These are phyloP conservation scores for Isoetes engelmannii DNA, from an alignment of 83 land plant species.

Conservation along the genomic window DNA sequence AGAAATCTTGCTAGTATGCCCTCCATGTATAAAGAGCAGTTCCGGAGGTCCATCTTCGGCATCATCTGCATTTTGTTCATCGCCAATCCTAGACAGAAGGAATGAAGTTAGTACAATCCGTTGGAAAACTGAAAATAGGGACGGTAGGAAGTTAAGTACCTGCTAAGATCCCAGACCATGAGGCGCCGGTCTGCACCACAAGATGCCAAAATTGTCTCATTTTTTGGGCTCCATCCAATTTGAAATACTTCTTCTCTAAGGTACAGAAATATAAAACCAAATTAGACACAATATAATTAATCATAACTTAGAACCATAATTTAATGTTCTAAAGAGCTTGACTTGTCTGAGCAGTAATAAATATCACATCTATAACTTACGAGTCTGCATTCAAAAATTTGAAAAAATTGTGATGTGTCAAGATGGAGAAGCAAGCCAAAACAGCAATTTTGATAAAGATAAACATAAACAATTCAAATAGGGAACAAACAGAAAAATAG, in stretches of 20 bases:
- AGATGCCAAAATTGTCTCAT: slow-evolving; percentile 84
- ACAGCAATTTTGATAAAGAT: no score
- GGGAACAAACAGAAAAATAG: no score
- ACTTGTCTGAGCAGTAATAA: no score
- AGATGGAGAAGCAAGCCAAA: no score
- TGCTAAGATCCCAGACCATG: slow-evolving; percentile 94
- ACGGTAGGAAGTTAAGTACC: slow-evolving; percentile 29
- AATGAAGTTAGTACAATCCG: no score
- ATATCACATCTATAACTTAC: no score
- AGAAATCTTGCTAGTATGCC: slow-evolving; percentile 91
- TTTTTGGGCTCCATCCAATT: slow-evolving; percentile 88
- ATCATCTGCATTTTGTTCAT: slow-evolving; percentile 83
- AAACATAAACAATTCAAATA: no score
- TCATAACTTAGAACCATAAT: not conserved
- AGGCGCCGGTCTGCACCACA: slow-evolving; percentile 88
- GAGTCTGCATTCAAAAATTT: no score
- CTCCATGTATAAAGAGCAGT: slow-evolving; percentile 84
- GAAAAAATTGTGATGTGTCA: no score
- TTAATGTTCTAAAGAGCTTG: no score
- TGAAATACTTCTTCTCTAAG: slow-evolving; percentile 89
- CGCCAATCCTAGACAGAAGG: slow-evolving; percentile 54
- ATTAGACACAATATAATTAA: not conserved
- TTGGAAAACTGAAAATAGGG: no score
- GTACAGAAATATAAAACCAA: not conserved
- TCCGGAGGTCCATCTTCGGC: slow-evolving; percentile 96